Evolutionary conservation across 2,329 filamentous ascomycete species (phyloP).

Genomic region (Pezicula radicicola): DNA sequence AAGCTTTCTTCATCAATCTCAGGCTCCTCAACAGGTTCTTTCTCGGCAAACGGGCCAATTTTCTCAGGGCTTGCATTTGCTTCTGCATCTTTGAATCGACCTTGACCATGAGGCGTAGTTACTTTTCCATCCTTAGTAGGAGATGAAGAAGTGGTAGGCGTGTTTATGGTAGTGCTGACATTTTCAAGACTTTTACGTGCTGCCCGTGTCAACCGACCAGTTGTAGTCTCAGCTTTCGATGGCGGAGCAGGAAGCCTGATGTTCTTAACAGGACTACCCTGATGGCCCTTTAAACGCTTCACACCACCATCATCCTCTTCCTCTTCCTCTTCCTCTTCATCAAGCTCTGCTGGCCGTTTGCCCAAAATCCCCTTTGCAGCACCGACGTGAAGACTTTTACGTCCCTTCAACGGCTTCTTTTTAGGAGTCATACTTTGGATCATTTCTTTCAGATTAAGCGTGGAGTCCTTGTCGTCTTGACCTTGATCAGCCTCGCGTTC

Average conservation of each 20-base stretch:
- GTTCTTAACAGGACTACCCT: slow-evolving; percentile 75
- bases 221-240: slow-evolving; percentile 61
- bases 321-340: slow-evolving; percentile 58
- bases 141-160: slow-evolving; percentile 42
- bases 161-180: slow-evolving; percentile 30
- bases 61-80: slow-evolving; percentile 34
- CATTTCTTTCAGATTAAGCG: slow-evolving; percentile 70
- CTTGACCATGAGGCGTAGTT: slow-evolving; percentile 56
- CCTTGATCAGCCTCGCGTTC: slow-evolving; percentile 48
- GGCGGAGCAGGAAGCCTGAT: slow-evolving; percentile 67
- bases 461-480: slow-evolving; percentile 57
- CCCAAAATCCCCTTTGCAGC: slow-evolving; percentile 71
- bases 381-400: slow-evolving; percentile 75
- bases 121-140: slow-evolving; percentile 39
- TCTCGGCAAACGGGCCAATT: slow-evolving; percentile 38
- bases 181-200: slow-evolving; percentile 44
- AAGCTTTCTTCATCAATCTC: slow-evolving; percentile 34
- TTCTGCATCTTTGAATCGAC: slow-evolving; percentile 51
- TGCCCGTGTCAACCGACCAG: slow-evolving; percentile 55
- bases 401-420: slow-evolving; percentile 61
- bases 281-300: slow-evolving; percentile 69
- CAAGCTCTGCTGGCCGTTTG: slow-evolving; percentile 70
- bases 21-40: slow-evolving; percentile 43
- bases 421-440: slow-evolving; percentile 76
- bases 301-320: slow-evolving; percentile 58